phyloP scores from a whole-genome alignment of 306 rosid species.

The Parietaria judaica region DNA sequence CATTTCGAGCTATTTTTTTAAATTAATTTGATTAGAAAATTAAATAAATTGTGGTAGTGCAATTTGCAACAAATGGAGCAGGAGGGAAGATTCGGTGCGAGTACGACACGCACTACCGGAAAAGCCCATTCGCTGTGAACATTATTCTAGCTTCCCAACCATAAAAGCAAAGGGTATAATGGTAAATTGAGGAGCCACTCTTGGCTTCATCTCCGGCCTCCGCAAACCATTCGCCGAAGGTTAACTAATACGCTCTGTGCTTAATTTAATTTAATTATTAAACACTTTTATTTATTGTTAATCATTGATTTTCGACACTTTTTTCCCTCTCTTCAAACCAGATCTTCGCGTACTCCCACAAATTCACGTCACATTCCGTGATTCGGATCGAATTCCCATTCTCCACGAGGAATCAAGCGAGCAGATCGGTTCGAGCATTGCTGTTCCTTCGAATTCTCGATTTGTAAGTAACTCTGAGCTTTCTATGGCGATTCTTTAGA shows the following conservation, averaged over 20 bases:
- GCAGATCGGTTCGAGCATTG: not conserved
- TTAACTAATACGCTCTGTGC: too few relatives aligned
- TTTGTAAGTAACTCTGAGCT: too few relatives aligned
- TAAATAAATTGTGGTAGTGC: too few relatives aligned
- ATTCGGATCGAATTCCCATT: not conserved
- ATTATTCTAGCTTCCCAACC: too few relatives aligned
- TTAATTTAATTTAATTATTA: not conserved
- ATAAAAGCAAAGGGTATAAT: too few relatives aligned
- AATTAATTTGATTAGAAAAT: too few relatives aligned
- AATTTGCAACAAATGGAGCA: too few relatives aligned
- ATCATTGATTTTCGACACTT: not conserved
- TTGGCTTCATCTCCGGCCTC: not conserved
- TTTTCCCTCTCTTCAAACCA: conserved; percentile 5
- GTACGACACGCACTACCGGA: too few relatives aligned
- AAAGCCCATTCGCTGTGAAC: too few relatives aligned
- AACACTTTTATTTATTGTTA: not conserved
- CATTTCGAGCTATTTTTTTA: too few relatives aligned
- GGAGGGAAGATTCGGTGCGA: too few relatives aligned
- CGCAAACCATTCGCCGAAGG: conserved; percentile 7
- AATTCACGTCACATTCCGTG: not conserved
- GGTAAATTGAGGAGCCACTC: not conserved
- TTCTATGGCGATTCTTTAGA: too few relatives aligned
- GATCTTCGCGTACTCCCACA: conserved; percentile 14
- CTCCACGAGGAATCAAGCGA: not conserved
- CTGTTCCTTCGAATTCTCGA: not conserved